A percentile compares a stretch with the other conserved stretches of the same genome.
These are phyloP conservation scores for Hordeum marinum DNA, from an alignment of 176 grass and related monocot species.

Conservation along the genomic window DNA sequence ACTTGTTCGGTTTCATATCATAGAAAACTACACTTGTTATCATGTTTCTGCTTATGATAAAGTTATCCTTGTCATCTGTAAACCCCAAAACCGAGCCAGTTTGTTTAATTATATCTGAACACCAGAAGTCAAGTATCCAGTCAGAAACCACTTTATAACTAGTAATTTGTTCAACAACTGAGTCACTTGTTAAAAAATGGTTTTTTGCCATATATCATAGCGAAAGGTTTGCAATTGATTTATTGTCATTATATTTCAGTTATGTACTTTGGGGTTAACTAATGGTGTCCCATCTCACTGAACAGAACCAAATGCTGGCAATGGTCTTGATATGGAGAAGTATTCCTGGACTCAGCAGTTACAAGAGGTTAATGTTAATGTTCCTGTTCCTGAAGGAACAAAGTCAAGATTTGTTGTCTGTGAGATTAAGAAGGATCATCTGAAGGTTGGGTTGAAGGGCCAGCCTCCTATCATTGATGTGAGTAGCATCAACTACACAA, in stretches of 20 bases:
- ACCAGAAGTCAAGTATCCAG: not conserved
- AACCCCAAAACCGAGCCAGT: not conserved
- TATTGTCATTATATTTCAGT: not conserved
- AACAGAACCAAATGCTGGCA: constrained; percentile 80
- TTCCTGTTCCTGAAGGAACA: constrained; percentile 83
- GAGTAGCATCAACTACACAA: constrained; percentile 22
- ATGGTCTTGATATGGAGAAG: constrained; percentile 95
- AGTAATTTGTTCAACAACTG: not conserved
- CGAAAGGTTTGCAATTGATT: not conserved
- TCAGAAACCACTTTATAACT: not conserved
- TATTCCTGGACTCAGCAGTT: constrained; percentile 95
- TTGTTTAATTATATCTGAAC: not conserved
- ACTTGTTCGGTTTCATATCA: not conserved
- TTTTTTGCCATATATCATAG: not conserved
- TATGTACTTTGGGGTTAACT: not conserved
- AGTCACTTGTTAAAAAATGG: not conserved
- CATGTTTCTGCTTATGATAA: not conserved
- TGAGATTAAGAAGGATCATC: constrained; percentile 83
- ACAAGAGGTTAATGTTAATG: constrained; percentile 65
- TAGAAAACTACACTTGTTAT: not conserved
- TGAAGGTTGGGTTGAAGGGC: constrained; percentile 88
- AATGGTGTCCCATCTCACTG: not conserved
- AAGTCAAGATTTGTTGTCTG: constrained; percentile 85
- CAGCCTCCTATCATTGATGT: constrained; percentile 88
- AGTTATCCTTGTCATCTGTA: not conserved